Percentiles rank a stretch among this genome's conserved stretches.
Evolutionary conservation across 139 green algal genomes (phyloP).

Genomic region (Chlamydomonas eustigma): DNA sequence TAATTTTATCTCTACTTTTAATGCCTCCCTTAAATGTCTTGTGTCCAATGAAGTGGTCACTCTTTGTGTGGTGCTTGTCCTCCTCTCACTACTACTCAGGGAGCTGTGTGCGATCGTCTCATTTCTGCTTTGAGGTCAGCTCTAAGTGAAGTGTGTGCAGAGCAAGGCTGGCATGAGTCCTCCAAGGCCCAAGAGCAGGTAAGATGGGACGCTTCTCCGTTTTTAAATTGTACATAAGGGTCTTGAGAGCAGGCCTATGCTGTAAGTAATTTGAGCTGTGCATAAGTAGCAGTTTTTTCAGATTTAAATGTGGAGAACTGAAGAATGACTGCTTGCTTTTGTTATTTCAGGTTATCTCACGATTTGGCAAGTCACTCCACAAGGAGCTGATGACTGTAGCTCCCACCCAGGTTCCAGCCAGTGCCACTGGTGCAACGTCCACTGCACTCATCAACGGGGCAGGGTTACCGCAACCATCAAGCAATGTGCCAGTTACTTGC

Average conservation of each 20-base stretch:
- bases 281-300: background rate
- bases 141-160: background rate
- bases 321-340: background rate
- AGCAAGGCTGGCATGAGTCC: background rate
- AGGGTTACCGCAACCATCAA: background rate
- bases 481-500: background rate
- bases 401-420: no score
- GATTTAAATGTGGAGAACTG: background rate
- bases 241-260: background rate
- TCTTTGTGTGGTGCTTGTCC: no score
- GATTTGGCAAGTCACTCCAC: background rate
- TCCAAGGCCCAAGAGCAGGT: background rate
- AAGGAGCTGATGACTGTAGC: background rate
- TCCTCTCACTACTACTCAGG: no score
- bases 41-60: no score
- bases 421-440: no score
- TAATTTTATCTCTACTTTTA: no score
- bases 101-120: background rate
- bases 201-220: background rate
- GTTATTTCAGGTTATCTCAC: background rate
- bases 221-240: background rate
- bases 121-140: background rate
- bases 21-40: no score
- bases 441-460: no score
- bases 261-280: no score